Evolutionary conservation across 2,329 filamentous ascomycete species (phyloP).

Genomic region (Dactylella cylindrospora): DNA sequence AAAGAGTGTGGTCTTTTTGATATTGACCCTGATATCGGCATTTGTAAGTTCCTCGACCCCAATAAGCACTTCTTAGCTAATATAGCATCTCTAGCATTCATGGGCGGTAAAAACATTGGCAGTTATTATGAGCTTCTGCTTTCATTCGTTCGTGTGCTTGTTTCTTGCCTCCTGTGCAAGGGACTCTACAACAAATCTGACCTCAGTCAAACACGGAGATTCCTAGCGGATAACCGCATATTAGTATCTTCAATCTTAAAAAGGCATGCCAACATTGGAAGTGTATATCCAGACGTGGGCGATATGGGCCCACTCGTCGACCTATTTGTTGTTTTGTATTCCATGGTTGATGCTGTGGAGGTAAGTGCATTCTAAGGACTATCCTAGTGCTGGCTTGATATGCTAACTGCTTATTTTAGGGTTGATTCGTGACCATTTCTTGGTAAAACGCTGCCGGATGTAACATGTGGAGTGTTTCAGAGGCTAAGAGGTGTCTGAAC

Average conservation of each 20-base stretch:
- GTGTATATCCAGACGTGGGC: slow-evolving; percentile 57
- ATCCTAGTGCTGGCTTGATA: too few relatives aligned
- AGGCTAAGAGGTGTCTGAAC: too few relatives aligned
- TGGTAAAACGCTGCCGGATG: too few relatives aligned
- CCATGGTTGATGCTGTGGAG: slow-evolving; percentile 80
- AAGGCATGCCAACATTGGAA: slow-evolving; percentile 75
- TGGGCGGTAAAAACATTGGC: slow-evolving; percentile 69
- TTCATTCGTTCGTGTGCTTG: slow-evolving; percentile 76
- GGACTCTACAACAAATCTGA: slow-evolving; percentile 76
- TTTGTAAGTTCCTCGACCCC: slow-evolving; percentile 57
- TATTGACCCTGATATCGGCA: slow-evolving; percentile 87
- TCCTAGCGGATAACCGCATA: slow-evolving; percentile 78
- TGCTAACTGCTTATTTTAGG: too few relatives aligned
- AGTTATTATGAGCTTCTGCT: slow-evolving; percentile 83
- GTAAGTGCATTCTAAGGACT: slow-evolving; percentile 64
- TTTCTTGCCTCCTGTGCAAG: slow-evolving; percentile 75
- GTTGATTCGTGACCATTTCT: too few relatives aligned
- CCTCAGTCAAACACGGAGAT: slow-evolving; percentile 72
- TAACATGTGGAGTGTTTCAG: too few relatives aligned
- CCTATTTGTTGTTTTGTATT: slow-evolving; percentile 78
- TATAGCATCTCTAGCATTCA: slow-evolving; percentile 53
- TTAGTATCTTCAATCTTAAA: slow-evolving; percentile 89
- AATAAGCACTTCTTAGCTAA: slow-evolving; percentile 25
- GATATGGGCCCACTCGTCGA: slow-evolving; percentile 77
- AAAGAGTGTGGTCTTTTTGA: slow-evolving; percentile 81